Evolutionary conservation across 1,139 yeast species (phyloP).

Genomic region (Spencermartinsiella ligniputridi): DNA sequence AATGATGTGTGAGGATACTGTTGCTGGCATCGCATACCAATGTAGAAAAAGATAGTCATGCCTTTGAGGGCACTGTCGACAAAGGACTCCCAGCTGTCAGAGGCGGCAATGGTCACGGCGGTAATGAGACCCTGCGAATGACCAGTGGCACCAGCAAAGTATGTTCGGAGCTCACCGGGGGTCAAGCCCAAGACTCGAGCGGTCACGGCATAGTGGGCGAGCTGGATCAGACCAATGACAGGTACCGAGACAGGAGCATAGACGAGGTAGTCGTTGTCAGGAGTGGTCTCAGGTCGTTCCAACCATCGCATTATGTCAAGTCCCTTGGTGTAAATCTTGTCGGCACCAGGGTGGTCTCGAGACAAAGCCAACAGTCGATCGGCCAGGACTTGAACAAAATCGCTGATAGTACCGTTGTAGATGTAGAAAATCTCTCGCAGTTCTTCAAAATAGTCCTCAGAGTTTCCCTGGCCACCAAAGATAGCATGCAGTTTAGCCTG

Average conservation of each 20-base stretch:
- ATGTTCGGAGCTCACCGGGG: slow-evolving; percentile 80
- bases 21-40: slow-evolving; percentile 88
- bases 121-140: slow-evolving; percentile 97
- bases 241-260: slow-evolving; percentile 96
- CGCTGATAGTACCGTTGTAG: slow-evolving; percentile 71
- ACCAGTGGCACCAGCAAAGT: slow-evolving; percentile 85
- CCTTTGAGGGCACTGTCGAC: slow-evolving; percentile 69
- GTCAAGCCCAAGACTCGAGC: slow-evolving; percentile 79
- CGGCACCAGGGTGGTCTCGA: slow-evolving; percentile 68
- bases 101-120: slow-evolving; percentile 83
- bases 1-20: slow-evolving; percentile 90
- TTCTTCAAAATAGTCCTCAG: slow-evolving; percentile 97
- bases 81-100: slow-evolving; percentile 84
- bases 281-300: slow-evolving; percentile 76
- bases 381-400: slow-evolving; percentile 67
- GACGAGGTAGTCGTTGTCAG: slow-evolving; percentile 82
- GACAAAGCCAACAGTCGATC: slow-evolving; percentile 64
- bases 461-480: slow-evolving; percentile 98
- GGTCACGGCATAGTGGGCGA: slow-evolving; percentile 87
- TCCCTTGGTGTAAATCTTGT: slow-evolving; percentile 90
- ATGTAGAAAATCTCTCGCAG: slow-evolving; percentile 76
- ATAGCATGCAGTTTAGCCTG: slow-evolving; percentile 71
- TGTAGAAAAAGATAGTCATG: slow-evolving; percentile 78
- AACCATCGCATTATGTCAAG: slow-evolving; percentile 87
- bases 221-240: slow-evolving; percentile 88